Conservation (phyloP, 192 early-diverging fungal species). For the Lunasporangiospora selenospora region DNA sequence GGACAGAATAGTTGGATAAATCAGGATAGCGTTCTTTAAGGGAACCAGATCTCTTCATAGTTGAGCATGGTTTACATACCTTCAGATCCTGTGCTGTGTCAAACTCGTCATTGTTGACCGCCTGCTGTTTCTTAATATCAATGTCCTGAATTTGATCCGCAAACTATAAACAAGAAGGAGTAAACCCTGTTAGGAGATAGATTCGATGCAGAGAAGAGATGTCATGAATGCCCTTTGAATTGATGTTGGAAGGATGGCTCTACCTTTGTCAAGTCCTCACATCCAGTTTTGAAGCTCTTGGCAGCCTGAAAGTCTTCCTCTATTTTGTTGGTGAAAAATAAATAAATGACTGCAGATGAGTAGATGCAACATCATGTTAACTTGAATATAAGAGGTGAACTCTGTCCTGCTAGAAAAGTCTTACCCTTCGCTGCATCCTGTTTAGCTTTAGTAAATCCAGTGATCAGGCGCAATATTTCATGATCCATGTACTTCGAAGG, state of each 20-base stretch:
- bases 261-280: conserved; percentile 57
- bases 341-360: conserved; percentile 17
- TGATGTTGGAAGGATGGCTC: background rate
- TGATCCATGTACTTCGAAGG: conserved; percentile 25
- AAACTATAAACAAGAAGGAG: conserved; percentile 5
- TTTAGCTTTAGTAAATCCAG: conserved; percentile 34
- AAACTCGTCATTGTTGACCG: conserved; percentile 76
- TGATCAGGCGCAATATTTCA: conserved; percentile 12
- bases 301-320: conserved; percentile 70
- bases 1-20: too few species aligned
- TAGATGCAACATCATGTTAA: background rate
- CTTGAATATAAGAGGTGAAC: background rate
- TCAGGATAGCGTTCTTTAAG: too few species aligned
- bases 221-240: background rate
- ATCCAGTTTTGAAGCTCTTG: conserved; percentile 64
- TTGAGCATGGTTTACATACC: conserved; percentile 42
- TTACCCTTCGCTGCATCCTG: conserved; percentile 39
- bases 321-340: conserved; percentile 9
- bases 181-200: too few species aligned
- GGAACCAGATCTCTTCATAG: too few species aligned
- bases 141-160: conserved; percentile 57
- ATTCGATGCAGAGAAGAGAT: background rate
- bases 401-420: background rate
- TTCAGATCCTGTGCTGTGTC: conserved; percentile 79
- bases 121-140: conserved; percentile 61